A percentile compares a stretch with the other conserved stretches of the same genome.
phyloP scores from a whole-genome alignment of 768 basidiomycete genomes.

The Suillus brevipes region DNA sequence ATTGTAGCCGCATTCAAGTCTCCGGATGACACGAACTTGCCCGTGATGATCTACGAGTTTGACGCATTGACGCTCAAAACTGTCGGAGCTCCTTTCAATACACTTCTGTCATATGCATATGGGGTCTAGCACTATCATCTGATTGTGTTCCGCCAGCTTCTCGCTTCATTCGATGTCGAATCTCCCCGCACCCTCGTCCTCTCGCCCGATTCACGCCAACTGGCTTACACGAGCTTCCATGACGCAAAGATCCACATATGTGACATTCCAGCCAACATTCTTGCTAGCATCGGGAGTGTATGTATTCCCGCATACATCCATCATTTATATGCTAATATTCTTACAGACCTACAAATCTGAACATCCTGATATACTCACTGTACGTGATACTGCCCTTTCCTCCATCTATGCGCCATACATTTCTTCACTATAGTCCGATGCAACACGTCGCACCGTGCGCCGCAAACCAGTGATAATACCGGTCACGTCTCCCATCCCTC shows the following conservation, averaged over 20 bases:
- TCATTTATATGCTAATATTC: neutral
- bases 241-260: neutral
- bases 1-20: neutral
- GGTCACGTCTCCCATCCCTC: too few species aligned
- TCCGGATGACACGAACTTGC: fast-evolving
- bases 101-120: fast-evolving
- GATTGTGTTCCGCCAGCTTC: neutral
- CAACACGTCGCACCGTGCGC: neutral
- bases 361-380: neutral
- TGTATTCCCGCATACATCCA: neutral
- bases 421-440: neutral
- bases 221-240: neutral
- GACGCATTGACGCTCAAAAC: neutral
- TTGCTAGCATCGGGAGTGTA: neutral
- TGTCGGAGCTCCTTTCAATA: neutral
- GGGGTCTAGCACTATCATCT: neutral
- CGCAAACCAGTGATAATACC: neutral
- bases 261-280: neutral
- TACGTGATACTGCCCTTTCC: neutral
- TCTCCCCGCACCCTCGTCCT: fast-evolving
- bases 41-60: neutral
- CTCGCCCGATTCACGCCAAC: neutral
- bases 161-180: neutral
- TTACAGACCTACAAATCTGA: neutral
- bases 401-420: neutral